Evolutionary conservation across 768 basidiomycete species (phyloP).

Genomic region (Gyrodon lividus): DNA sequence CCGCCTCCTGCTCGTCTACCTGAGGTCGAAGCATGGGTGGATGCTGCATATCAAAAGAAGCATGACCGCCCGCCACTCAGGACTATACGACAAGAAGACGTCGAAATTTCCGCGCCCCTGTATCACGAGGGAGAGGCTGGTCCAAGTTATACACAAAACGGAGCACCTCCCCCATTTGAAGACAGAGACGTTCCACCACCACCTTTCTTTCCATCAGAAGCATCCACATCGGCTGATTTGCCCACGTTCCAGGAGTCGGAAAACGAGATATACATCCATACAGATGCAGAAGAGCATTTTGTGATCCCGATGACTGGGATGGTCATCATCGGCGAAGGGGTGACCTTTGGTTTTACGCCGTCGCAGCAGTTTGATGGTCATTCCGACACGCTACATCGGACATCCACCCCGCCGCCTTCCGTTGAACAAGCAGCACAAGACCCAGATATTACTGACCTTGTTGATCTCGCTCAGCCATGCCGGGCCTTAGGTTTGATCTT

Average conservation of each 20-base stretch:
- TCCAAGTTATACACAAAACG: constrained; percentile 62
- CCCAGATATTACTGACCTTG: constrained; percentile 65
- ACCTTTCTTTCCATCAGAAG: constrained; percentile 50
- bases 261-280: constrained; percentile 67
- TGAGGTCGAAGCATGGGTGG: constrained; percentile 69
- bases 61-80: constrained; percentile 76
- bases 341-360: constrained; percentile 67
- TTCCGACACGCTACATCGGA: constrained; percentile 61
- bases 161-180: constrained; percentile 82
- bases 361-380: constrained; percentile 83
- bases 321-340: constrained; percentile 70
- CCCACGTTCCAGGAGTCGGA: constrained; percentile 84
- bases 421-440: constrained; percentile 74
- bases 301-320: constrained; percentile 31
- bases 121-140: constrained; percentile 75
- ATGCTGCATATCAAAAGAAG: constrained; percentile 82
- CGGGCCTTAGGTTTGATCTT: constrained; percentile 60
- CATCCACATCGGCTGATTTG: constrained; percentile 57
- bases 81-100: constrained; percentile 70
- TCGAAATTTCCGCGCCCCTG: constrained; percentile 56
- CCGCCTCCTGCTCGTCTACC: constrained; percentile 78
- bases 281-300: constrained; percentile 37
- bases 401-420: constrained; percentile 71
- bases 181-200: constrained; percentile 82
- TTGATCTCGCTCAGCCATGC: constrained; percentile 54